Evolutionary conservation across 2,329 filamentous ascomycete species (phyloP), one percentile per base, ranked within the genome.

Genomic region (Fusarium sp.): DNA sequence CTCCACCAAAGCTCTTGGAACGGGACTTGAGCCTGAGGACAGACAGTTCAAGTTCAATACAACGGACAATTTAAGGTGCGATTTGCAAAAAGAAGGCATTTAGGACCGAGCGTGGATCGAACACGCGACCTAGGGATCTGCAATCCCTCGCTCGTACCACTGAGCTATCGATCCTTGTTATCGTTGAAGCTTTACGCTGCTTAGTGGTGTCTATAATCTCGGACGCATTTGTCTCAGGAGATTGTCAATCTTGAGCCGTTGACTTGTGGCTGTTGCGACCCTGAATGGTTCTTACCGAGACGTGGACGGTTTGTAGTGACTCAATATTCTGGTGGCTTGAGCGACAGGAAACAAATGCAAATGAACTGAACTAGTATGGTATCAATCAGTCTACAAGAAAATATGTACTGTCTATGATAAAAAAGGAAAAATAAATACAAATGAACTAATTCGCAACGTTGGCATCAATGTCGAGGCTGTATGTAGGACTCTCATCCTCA

Each of bases 81-180:
- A 28, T 28, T 13, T 1, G 12, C 28, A 51, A 51, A 51, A 51
- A 51, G 31, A 39, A 19, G 8, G 4, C 19, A 9, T 7, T 51
- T 13, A 51, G 48, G 48, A 51, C 48, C 48, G 48, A 51, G 48
- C 48, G 48, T 51, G 48, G 48, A 51, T 51, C 48, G 48, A 51
- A 51, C 48, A 51, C 48, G 48, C 48, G 48, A 51, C 48, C 48
- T 51, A 51, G 48, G 48, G 48, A 51, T 51, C 48, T 51, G 48
- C 48, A 52, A 52, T 52, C 50, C 50, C 50, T 52, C 50, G 50
- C 50, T 52, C 50, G 50, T 52, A 52, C 50, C 50, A 53, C 50
- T 53, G 50, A 53, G 50, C 50, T 53, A 53, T 53, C 50, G 50
- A 53, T 53, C 50, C 50, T 53, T 53, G 18, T n/a, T 9, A 3